Conservation (phyloP, 2,329 filamentous ascomycete genomes). For the Didymella arachidicola region DNA sequence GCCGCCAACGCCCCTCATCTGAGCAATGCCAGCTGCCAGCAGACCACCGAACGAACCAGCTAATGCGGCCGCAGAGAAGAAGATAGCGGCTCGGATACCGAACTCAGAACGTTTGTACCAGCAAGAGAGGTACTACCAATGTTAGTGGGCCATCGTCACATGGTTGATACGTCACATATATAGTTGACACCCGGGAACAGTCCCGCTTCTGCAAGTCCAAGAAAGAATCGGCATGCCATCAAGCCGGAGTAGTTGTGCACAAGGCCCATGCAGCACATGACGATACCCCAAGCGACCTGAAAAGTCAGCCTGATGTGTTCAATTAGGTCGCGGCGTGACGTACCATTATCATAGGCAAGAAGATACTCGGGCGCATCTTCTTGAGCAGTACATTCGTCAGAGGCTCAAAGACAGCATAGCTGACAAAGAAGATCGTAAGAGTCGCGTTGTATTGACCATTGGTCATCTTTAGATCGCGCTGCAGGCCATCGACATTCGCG, state of each 20-base stretch:
- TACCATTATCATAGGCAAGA: slow-evolving; percentile 82
- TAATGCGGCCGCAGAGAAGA: slow-evolving; percentile 83
- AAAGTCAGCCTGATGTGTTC: neutral
- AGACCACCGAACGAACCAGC: slow-evolving; percentile 81
- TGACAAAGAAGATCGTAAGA: slow-evolving; percentile 86
- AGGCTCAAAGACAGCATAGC: slow-evolving; percentile 80
- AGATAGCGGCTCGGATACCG: slow-evolving; percentile 79
- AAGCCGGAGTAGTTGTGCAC: slow-evolving; percentile 69
- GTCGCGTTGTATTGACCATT: slow-evolving; percentile 74
- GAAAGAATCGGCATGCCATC: slow-evolving; percentile 69
- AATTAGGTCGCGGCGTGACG: slow-evolving; percentile 9
- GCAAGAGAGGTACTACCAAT: slow-evolving; percentile 69
- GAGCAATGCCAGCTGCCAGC: slow-evolving; percentile 73
- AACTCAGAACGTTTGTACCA: slow-evolving; percentile 86
- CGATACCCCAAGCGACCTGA: slow-evolving; percentile 63
- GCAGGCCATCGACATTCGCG: slow-evolving; percentile 67
- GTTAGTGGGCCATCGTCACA: neutral
- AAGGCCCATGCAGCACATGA: slow-evolving; percentile 74
- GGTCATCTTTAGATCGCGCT: slow-evolving; percentile 68
- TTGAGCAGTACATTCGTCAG: slow-evolving; percentile 84
- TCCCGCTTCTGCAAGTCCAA: slow-evolving; percentile 77
- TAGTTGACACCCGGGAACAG: slow-evolving; percentile 73
- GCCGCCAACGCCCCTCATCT: slow-evolving; percentile 69
- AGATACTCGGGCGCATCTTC: slow-evolving; percentile 75
- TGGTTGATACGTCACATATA: slow-evolving; percentile 9